Evolutionary conservation across 306 rosid genomes (phyloP).

Genomic region (Fragaria ananassa): DNA sequence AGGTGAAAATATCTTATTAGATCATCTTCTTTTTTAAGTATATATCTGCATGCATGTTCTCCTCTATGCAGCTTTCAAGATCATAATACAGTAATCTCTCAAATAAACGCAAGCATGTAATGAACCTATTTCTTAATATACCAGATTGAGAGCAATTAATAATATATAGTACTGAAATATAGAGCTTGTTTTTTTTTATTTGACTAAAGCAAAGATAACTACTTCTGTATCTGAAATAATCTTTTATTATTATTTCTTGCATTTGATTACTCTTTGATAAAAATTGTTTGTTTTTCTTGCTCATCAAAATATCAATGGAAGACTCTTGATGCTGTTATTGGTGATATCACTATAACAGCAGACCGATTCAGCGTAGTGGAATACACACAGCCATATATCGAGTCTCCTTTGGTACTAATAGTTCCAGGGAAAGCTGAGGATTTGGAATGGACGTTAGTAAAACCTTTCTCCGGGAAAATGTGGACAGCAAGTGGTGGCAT

Average conservation of each 20-base stretch:
- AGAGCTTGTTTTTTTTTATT: neutral
- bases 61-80: neutral
- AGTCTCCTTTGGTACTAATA: constrained; percentile 64
- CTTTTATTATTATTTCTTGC: neutral
- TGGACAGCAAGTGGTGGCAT: constrained; percentile 45
- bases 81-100: neutral
- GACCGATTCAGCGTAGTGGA: constrained; percentile 49
- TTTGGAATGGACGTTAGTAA: constrained; percentile 54
- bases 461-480: constrained; percentile 65
- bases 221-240: neutral
- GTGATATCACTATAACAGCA: constrained; percentile 53
- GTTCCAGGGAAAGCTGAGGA: constrained; percentile 36
- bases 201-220: neutral
- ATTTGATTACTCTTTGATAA: constrained; percentile 6
- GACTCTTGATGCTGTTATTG: constrained; percentile 60
- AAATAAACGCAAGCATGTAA: neutral
- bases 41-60: neutral
- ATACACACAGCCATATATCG: constrained; percentile 62
- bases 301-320: constrained; percentile 24
- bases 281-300: neutral
- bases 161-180: neutral
- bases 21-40: neutral
- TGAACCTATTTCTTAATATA: neutral
- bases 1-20: constrained; percentile 32
- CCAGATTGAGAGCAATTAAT: neutral